Evolutionary conservation across 2,329 filamentous ascomycete genomes (phyloP).

Genomic region (Ascochyta clinopodiicola): DNA sequence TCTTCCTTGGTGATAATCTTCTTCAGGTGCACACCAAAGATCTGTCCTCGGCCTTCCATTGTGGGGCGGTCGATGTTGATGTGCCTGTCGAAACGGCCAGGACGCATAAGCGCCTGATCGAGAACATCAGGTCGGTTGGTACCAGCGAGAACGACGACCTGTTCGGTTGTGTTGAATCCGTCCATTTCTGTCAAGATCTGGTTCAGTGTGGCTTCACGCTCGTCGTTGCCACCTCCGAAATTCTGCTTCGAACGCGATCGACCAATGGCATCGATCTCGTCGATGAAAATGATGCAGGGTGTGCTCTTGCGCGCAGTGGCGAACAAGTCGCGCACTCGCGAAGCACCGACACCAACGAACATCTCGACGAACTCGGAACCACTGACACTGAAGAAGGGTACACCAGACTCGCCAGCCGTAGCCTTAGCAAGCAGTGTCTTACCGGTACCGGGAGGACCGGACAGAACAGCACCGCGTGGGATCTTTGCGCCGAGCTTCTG

Average conservation of each 20-base stretch:
- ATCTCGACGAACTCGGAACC: constrained; percentile 99
- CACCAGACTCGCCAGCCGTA: constrained; percentile 93
- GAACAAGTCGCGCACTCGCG: constrained; percentile 92
- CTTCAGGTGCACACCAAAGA: constrained; percentile 91
- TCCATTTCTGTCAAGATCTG: constrained; percentile 99
- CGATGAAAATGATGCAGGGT: constrained; percentile 99
- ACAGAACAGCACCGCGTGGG: constrained; percentile 92
- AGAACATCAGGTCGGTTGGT: constrained; percentile 95
- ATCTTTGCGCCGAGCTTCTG: constrained; percentile 97
- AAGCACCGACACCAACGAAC: constrained; percentile 98
- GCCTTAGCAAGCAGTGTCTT: constrained; percentile 98
- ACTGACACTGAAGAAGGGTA: constrained; percentile 98
- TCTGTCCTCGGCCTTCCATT: constrained; percentile 95
- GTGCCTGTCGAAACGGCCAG: constrained; percentile 95
- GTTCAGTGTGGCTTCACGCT: constrained; percentile 95
- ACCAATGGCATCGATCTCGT: constrained; percentile 98
- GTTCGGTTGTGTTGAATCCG: constrained; percentile 95
- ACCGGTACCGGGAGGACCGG: constrained; percentile 97
- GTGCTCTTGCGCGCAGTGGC: constrained; percentile 93
- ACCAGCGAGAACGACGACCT: constrained; percentile 94
- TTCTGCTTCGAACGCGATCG: constrained; percentile 84
- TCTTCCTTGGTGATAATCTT: constrained; percentile 96
- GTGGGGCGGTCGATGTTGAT: constrained; percentile 94
- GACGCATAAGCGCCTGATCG: constrained; percentile 94
- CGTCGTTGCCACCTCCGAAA: constrained; percentile 91